These are phyloP conservation scores for Alternaria brassicicola DNA, from an alignment of 2,329 filamentous ascomycete genomes.

Conservation along the genomic window DNA sequence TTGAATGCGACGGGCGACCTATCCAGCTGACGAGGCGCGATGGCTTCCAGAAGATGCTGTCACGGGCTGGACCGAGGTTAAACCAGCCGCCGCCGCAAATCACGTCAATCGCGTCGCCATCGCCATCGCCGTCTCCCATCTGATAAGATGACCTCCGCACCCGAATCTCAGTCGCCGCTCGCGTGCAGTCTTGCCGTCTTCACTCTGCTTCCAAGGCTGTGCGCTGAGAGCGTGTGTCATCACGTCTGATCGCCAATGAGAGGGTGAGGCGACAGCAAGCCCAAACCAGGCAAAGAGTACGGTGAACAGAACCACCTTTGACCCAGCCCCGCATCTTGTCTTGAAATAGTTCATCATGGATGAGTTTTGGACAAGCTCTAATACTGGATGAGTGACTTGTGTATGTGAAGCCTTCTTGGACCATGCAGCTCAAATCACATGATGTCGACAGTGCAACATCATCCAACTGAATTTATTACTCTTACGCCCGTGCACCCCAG, in stretches of 20 bases:
- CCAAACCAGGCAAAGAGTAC: conserved; percentile 2
- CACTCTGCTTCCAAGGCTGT: no score
- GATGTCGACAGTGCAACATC: not conserved
- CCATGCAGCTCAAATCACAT: not conserved
- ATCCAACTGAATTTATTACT: not conserved
- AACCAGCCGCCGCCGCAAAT: conserved; percentile 4
- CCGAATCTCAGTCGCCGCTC: not conserved
- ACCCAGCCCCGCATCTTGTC: not conserved
- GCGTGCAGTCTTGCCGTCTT: not conserved
- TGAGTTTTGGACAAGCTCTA: not conserved
- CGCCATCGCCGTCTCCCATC: conserved; percentile 1
- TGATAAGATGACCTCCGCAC: conserved; percentile 8
- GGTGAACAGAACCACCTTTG: not conserved
- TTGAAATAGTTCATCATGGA: not conserved
- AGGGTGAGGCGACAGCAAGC: not conserved
- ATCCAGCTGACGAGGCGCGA: conserved; percentile 6
- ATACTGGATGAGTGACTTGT: not conserved
- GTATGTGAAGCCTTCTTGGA: not conserved
- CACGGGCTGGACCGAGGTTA: conserved; percentile 22
- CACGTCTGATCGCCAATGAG: not conserved
- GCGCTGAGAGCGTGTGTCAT: not conserved
- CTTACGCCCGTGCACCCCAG: not conserved
- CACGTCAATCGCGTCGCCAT: not conserved
- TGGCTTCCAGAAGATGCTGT: conserved; percentile 30
- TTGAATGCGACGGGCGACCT: not conserved